Evolutionary conservation across 495 filamentous ascomycete genomes (phyloP).

Genomic region (Zalerion maritima): DNA sequence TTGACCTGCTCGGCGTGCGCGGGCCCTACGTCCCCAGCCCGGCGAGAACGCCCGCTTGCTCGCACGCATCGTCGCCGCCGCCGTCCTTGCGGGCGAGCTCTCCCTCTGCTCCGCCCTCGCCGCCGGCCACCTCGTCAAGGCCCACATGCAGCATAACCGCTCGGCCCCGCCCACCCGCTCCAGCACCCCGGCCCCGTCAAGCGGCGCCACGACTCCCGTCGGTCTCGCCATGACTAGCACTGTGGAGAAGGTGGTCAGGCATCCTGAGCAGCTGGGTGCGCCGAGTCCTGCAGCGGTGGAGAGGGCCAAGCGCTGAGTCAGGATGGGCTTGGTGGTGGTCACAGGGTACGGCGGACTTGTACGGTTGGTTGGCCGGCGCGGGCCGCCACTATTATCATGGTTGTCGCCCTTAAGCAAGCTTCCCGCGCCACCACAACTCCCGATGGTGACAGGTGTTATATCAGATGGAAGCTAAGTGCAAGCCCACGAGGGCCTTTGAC

Average conservation of each 20-base stretch:
- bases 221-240: slow-evolving; percentile 25
- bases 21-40: slow-evolving; percentile 76
- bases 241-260: too few relatives aligned
- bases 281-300: neutral
- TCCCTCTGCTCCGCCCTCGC: slow-evolving; percentile 79
- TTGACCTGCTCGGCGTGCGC: slow-evolving; percentile 87
- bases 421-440: too few relatives aligned
- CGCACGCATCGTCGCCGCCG: slow-evolving; percentile 76
- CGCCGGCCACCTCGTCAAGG: slow-evolving; percentile 81
- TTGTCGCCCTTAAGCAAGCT: too few relatives aligned
- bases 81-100: slow-evolving; percentile 79
- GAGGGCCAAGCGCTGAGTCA: too few relatives aligned
- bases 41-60: slow-evolving; percentile 85
- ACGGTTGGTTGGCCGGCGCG: too few relatives aligned
- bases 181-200: slow-evolving; percentile 53
- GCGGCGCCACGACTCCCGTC: slow-evolving; percentile 23
- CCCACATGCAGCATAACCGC: slow-evolving; percentile 95
- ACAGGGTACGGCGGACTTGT: too few relatives aligned
- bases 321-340: too few relatives aligned
- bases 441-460: too few relatives aligned
- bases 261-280: neutral
- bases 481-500: too few relatives aligned
- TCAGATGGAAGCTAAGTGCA: too few relatives aligned
- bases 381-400: too few relatives aligned
- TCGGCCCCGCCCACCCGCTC: slow-evolving; percentile 60